A percentile compares a stretch with the other conserved stretches of the same genome.
Evolutionary conservation across 352 stramenopile genomes (phyloP).

Genomic region (Phytophthora cryptogea): DNA sequence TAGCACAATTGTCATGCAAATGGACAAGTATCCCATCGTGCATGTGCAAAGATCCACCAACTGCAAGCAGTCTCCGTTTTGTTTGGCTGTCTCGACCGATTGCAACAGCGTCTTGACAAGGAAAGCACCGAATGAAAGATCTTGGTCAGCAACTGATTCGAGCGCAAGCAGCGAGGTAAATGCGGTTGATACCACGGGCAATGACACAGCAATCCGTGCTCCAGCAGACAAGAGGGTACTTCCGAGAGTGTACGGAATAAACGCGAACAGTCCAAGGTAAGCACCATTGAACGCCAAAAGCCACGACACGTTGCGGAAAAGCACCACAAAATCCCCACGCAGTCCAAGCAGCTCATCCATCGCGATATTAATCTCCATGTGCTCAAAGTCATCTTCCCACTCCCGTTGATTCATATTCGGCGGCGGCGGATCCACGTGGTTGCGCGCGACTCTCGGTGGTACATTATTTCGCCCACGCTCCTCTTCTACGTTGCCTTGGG

Average conservation of each 20-base stretch:
- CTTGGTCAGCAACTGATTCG: conserved; percentile 26
- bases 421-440: conserved; percentile 42
- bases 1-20: conserved; percentile 84
- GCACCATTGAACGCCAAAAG: conserved; percentile 97
- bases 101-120: conserved; percentile 59
- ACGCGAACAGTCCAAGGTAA: conserved; percentile 96
- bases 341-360: conserved; percentile 98
- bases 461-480: conserved; percentile 20
- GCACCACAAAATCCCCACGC: conserved; percentile 91
- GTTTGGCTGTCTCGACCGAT: conserved; percentile 60
- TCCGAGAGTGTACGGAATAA: conserved; percentile 95
- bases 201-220: conserved; percentile 57
- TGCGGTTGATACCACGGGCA: conserved; percentile 42
- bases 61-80: conserved; percentile 79
- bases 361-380: conserved; percentile 95
- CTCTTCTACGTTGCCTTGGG: conserved; percentile 17
- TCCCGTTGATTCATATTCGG: conserved; percentile 56
- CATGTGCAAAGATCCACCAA: conserved; percentile 87
- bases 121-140: conserved; percentile 38
- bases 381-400: conserved; percentile 90
- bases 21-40: conserved; percentile 76
- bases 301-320: conserved; percentile 97
- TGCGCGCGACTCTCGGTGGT: conserved; percentile 33
- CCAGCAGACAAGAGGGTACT: conserved; percentile 85
- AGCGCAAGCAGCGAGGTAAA: conserved; percentile 28